Evolutionary conservation across 2,329 filamentous ascomycete genomes (phyloP).

Genomic region (Xylariaceae sp.): DNA sequence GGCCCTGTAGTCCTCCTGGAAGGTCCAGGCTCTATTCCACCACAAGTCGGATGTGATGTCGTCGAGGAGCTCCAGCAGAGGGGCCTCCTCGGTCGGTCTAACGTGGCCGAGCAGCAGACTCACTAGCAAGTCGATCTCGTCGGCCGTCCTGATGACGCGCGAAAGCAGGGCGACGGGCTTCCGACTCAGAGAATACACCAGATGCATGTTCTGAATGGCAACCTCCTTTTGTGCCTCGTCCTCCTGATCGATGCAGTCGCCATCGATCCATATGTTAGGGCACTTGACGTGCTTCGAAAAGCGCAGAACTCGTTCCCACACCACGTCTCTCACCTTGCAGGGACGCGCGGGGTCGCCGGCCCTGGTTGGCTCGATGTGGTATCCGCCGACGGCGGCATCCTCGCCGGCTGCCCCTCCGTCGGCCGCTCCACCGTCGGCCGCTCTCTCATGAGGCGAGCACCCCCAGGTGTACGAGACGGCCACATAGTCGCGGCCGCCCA

Average conservation of each 20-base stretch:
- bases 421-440: conserved; percentile 4
- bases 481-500: conserved; percentile 17
- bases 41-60: conserved; percentile 21
- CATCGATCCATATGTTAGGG: conserved; percentile 22
- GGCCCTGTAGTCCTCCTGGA: conserved; percentile 23
- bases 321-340: conserved; percentile 18
- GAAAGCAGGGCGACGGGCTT: conserved; percentile 21
- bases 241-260: conserved; percentile 21
- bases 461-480: conserved; percentile 24
- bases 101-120: conserved; percentile 16
- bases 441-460: conserved; percentile 17
- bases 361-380: conserved; percentile 17
- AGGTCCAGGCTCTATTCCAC: conserved; percentile 25
- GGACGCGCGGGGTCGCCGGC: conserved; percentile 13
- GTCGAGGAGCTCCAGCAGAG: conserved; percentile 15
- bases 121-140: conserved; percentile 18
- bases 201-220: conserved; percentile 24
- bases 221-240: conserved; percentile 17
- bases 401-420: neutral
- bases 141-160: conserved; percentile 13
- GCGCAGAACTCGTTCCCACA: conserved; percentile 18
- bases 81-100: conserved; percentile 12
- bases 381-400: conserved; percentile 10
- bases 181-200: conserved; percentile 21
- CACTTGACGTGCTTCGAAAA: conserved; percentile 19